Base-by-base conservation (phyloP, 177 flowering plant species). In the Telopea speciosissima region DNA sequence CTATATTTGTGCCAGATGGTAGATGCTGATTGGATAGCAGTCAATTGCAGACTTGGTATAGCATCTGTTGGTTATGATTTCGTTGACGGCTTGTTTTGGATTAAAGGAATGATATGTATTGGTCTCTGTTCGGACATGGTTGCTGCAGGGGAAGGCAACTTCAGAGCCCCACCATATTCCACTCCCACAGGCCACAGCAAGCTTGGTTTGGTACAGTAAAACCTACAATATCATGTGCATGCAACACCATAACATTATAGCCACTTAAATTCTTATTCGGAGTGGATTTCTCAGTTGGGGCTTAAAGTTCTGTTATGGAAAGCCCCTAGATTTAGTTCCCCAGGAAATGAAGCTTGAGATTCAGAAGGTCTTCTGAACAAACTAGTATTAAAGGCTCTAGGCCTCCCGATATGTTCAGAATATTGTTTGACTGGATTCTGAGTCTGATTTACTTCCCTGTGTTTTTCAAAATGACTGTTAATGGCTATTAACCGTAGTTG, bases 131-230 rank as follows among this genome's bases (percentile, higher is more conserved):
- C 7, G 28, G 22, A 65, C 85, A 81, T 60, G 85, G 82, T n/a
- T 13, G 62, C 67, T 81, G 75, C 65, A 79, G 62, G 16, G 85
- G 83, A 65, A 83, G 82, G 70, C 83, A 81, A 49, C 73, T 80
- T 28, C 22, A 80, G 49, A 12, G 70, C 64, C 40, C 83, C 83
- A 69, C 83, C 83, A 45, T 75, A 65, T 70, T 49, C 85, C 85
- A 67, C 59, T 77, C 14, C 85, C 83, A 75, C 85, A 83, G 69
- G 83, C 85, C 83, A 75, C 85, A 83, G 67, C 83, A 83, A 13
- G 82, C 83, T 65, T 70, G 71, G 74, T 77, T 69, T 75, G 77
- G 24, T 45, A 68, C 77, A 12, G 66, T 69, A 52, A 83, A 80
- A 13, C 81, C 83, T 83, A n/a, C 66, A 72, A 42, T 54, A 21